Conservation (phyloP, 352 stramenopile genomes). For the Globisporangium ultimum region DNA sequence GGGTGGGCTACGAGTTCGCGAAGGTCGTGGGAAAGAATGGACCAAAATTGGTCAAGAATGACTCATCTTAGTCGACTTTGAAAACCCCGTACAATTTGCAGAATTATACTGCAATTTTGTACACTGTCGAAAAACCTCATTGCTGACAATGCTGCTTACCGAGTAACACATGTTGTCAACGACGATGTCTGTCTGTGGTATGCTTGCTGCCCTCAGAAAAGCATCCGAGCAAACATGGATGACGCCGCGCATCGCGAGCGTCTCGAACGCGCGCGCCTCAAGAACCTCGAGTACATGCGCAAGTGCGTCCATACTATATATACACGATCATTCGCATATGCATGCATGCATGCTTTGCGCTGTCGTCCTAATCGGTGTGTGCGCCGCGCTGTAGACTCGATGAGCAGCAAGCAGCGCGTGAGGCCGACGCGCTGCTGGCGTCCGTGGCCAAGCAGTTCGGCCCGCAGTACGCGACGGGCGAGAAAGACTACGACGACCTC, state of each 20-base stretch:
- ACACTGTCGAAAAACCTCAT: no score
- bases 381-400: conserved; percentile 27
- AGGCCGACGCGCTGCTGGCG: conserved; percentile 40
- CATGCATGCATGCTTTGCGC: neutral
- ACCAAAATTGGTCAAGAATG: no score
- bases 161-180: no score
- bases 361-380: neutral
- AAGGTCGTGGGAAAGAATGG: no score
- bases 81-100: no score
- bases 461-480: conserved; percentile 11
- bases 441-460: conserved; percentile 22
- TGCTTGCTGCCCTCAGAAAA: no score
- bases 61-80: no score
- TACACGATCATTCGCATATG: neutral
- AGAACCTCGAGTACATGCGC: conserved; percentile 81
- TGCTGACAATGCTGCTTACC: no score
- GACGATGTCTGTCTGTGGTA: no score
- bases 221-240: no score
- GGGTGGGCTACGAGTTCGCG: no score
- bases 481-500: conserved; percentile 9
- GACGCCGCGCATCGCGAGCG: conserved; percentile 44
- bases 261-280: conserved; percentile 54
- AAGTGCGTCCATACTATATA: conserved; percentile 13
- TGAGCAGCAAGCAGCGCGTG: conserved; percentile 33
- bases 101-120: no score